Percentiles rank a stretch among this genome's conserved stretches.
These are phyloP conservation scores for Ustilago sp. DNA, from an alignment of 1,284 basidiomycete genomes.

Conservation along the genomic window DNA sequence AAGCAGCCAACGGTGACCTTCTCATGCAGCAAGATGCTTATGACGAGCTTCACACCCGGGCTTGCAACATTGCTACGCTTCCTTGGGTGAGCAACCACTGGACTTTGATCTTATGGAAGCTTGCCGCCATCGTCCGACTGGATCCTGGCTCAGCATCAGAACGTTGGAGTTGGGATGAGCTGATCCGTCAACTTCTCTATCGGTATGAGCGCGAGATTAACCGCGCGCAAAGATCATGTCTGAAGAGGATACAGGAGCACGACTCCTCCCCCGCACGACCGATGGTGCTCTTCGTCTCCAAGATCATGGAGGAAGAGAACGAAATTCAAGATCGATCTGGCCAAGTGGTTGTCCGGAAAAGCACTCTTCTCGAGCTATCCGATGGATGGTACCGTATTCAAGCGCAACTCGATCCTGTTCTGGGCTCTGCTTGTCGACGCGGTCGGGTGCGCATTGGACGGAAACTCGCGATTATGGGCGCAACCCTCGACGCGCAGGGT, in stretches of 20 bases:
- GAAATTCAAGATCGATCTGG: conserved; percentile 32
- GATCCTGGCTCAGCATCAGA: conserved; percentile 69
- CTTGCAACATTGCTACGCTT: conserved; percentile 74
- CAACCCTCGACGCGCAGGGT: conserved; percentile 71
- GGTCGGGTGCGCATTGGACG: conserved; percentile 80
- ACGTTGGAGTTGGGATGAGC: conserved; percentile 67
- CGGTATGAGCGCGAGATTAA: conserved; percentile 91
- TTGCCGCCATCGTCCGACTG: conserved; percentile 82
- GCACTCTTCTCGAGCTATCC: conserved; percentile 79
- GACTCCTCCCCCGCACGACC: conserved; percentile 80
- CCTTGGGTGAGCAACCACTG: conserved; percentile 94
- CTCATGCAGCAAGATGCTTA: conserved; percentile 47
- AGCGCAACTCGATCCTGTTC: conserved; percentile 79
- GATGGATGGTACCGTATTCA: conserved; percentile 95
- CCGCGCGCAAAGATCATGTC: conserved; percentile 80
- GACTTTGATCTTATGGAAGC: conserved; percentile 90
- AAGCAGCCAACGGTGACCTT: conserved; percentile 21
- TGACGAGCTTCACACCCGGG: conserved; percentile 36
- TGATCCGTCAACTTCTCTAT: conserved; percentile 85
- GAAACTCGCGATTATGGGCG: conserved; percentile 84
- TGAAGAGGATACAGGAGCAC: conserved; percentile 81
- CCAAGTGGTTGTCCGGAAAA: conserved; percentile 6
- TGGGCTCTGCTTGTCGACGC: conserved; percentile 78
- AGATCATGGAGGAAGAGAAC: conserved; percentile 72
- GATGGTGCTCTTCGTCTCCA: conserved; percentile 86